These are phyloP conservation scores for Backusella tuberculispora DNA, from an alignment of 192 early-diverging fungal species.

Conservation along the genomic window DNA sequence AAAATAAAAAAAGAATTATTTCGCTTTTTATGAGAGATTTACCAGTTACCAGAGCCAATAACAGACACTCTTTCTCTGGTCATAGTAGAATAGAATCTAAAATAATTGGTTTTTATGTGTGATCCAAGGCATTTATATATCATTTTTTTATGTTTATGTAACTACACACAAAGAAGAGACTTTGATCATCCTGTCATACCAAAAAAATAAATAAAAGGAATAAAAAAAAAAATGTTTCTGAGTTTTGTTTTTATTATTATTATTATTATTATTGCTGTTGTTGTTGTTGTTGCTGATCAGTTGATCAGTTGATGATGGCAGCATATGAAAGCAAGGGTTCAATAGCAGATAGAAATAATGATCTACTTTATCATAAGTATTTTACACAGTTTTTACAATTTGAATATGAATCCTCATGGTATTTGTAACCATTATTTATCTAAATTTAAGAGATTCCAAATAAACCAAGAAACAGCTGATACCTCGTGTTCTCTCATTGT, in stretches of 20 bases:
- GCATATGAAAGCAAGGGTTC: background rate
- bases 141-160: background rate
- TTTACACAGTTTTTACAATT: background rate
- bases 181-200: background rate
- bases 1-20: background rate
- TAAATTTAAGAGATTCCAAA: background rate
- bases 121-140: slow-evolving; percentile 11
- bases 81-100: slow-evolving; percentile 30
- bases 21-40: slow-evolving; percentile 23
- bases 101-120: background rate
- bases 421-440: background rate
- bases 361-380: background rate
- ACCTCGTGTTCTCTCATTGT: background rate
- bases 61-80: slow-evolving; percentile 79
- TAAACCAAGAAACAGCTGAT: background rate
- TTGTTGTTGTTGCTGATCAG: no score
- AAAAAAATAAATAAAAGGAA: background rate
- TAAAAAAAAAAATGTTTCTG: background rate
- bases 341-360: background rate
- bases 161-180: background rate
- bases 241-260: background rate
- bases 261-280: no score
- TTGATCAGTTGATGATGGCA: background rate
- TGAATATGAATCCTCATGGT: slow-evolving; percentile 2
- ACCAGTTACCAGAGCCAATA: slow-evolving; percentile 96